phyloP scores from a whole-genome alignment of 768 basidiomycete species.

The Collybia sordida region DNA sequence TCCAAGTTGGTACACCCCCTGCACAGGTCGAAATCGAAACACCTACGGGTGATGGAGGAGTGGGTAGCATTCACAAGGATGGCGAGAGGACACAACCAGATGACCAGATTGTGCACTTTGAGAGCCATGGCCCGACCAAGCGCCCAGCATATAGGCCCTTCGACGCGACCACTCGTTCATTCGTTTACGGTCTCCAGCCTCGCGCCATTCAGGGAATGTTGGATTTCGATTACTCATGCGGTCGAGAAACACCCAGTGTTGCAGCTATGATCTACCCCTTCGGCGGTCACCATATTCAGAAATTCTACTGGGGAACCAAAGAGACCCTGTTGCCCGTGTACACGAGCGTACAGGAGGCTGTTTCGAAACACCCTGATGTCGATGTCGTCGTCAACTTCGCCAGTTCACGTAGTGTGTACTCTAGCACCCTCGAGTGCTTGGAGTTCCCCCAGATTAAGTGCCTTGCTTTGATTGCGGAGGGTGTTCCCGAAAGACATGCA shows the following conservation, averaged over 20 bases:
- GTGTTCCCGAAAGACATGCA: constrained; percentile 97
- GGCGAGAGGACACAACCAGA: constrained; percentile 81
- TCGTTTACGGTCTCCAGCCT: constrained; percentile 98
- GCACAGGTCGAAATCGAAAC: constrained; percentile 35
- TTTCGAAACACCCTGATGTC: constrained; percentile 92
- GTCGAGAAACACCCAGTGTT: constrained; percentile 85
- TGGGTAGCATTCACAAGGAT: constrained; percentile 75
- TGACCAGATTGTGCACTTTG: constrained; percentile 92
- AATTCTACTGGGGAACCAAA: constrained; percentile 99
- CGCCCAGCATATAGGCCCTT: constrained; percentile 91
- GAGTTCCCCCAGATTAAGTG: constrained; percentile 52
- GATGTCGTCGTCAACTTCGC: constrained; percentile 99
- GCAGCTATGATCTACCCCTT: constrained; percentile 99
- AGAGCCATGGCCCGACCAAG: constrained; percentile 39
- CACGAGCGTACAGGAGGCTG: constrained; percentile 87
- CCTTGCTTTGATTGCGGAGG: constrained; percentile 96
- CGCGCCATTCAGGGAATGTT: constrained; percentile 97
- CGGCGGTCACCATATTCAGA: constrained; percentile 99
- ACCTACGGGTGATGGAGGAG: constrained; percentile 39
- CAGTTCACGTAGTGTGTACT: constrained; percentile 89
- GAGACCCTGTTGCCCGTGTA: constrained; percentile 98
- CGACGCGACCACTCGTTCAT: constrained; percentile 89
- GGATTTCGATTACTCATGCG: constrained; percentile 99
- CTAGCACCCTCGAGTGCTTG: constrained; percentile 90
- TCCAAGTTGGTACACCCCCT: constrained; percentile 38